Percentiles rank a stretch among this genome's conserved stretches.
phyloP scores from a whole-genome alignment of 129 eudicot species.

The Saussurea involucrata region DNA sequence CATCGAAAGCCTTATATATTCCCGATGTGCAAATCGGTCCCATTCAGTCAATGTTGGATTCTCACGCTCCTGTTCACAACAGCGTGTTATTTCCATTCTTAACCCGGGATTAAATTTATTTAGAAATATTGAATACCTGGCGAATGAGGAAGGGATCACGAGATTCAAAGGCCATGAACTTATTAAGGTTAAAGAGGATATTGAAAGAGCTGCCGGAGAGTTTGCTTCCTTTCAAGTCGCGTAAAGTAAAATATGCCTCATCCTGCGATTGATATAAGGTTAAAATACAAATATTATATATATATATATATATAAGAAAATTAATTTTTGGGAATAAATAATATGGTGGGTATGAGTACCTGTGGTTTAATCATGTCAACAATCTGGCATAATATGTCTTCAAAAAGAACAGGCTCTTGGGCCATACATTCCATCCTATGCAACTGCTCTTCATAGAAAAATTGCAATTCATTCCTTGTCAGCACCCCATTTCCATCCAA shows the following conservation, averaged over 20 bases:
- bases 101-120: not conserved
- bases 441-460: conserved; percentile 61
- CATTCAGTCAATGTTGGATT: conserved; percentile 73
- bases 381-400: conserved; percentile 55
- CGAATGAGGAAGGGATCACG: conserved; percentile 77
- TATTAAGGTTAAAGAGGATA: conserved; percentile 59
- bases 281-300: not conserved
- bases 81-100: not conserved
- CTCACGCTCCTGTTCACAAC: conserved; percentile 57
- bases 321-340: too few species aligned
- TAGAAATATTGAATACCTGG: conserved; percentile 30
- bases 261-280: conserved; percentile 29
- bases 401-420: conserved; percentile 61
- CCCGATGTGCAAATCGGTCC: conserved; percentile 81
- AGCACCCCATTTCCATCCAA: conserved; percentile 59
- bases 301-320: too few species aligned
- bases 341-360: conserved; percentile 19
- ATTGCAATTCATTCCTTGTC: conserved; percentile 52
- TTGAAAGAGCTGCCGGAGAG: conserved; percentile 65
- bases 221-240: conserved; percentile 58
- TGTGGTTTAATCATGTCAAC: conserved; percentile 64
- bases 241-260: conserved; percentile 46
- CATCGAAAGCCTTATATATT: conserved; percentile 92
- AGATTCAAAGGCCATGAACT: conserved; percentile 74
- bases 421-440: conserved; percentile 75